These are phyloP conservation scores for Acacia confusa DNA, from an alignment of 306 rosid genomes.

Conservation along the genomic window DNA sequence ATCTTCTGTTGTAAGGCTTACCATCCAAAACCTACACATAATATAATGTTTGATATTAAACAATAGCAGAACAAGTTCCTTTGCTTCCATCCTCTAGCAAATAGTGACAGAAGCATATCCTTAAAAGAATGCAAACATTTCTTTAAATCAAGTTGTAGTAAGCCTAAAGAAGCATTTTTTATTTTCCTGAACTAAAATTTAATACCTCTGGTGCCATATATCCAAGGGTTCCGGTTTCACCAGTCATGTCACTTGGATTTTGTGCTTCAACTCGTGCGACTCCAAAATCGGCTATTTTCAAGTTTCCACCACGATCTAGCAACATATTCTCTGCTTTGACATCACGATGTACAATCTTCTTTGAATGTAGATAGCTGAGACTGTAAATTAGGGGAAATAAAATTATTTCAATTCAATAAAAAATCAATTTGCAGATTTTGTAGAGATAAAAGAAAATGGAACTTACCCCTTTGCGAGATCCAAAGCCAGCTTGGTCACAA, in stretches of 20 bases:
- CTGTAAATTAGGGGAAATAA: constrained; percentile 31
- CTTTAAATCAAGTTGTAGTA: background rate
- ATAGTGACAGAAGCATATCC: background rate
- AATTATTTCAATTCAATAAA: background rate
- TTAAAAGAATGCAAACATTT: background rate
- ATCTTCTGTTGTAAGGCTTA: constrained; percentile 74
- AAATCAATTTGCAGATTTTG: background rate
- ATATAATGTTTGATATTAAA: background rate
- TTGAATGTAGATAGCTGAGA: constrained; percentile 68
- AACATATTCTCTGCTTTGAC: constrained; percentile 77
- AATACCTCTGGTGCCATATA: constrained; percentile 85
- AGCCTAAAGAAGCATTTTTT: background rate
- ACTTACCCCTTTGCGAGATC: constrained; percentile 71
- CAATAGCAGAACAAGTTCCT: background rate
- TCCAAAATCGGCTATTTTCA: constrained; percentile 78
- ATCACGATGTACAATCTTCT: constrained; percentile 74
- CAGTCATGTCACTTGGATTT: constrained; percentile 79
- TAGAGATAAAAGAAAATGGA: background rate
- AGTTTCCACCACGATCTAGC: constrained; percentile 30
- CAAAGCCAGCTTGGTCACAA: constrained; percentile 62
- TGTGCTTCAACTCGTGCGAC: constrained; percentile 84
- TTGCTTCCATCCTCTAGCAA: background rate
- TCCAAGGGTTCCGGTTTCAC: constrained; percentile 85
- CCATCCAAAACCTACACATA: constrained; percentile 63
- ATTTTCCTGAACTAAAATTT: background rate